Evolutionary conservation across 2,329 filamentous ascomycete genomes (phyloP), one percentile per base, ranked within the genome.

Genomic region (Penicillium fuscoglaucum): DNA sequence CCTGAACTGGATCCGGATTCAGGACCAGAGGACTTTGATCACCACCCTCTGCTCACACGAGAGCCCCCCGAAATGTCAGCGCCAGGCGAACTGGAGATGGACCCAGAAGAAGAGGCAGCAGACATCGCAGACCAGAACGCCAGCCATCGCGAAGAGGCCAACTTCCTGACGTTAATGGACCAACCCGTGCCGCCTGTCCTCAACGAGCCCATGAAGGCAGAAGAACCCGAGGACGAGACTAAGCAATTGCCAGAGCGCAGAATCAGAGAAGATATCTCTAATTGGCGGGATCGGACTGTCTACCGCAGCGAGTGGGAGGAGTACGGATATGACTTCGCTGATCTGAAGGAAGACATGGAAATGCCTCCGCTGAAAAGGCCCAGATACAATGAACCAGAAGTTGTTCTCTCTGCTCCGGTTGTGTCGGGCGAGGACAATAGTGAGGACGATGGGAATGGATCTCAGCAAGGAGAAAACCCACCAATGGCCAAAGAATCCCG

Each of bases 271-370:
- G 75, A 79, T 12, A 55, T 76, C 10, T 65, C 72, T n/a, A 71
- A 79, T 50, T 85, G 83, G 83, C 76, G 80, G 51, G 73, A 74
- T 28, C 73, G 70, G 50, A 72, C 76, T 1, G 66, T 80, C 2
- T 83, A 81, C 52, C 76, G 73, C 46, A 74, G 77, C 19, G 75
- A 79, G 33, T 85, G 83, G 83, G 82, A 85, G 64, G 70, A 71
- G n/a, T 74, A 72, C 55, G 72, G 72, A 1, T 61, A 66, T 37
- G 68, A 68, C 8, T 57, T 65, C 2, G 50, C 66, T 12, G 63
- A 73, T 21, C 46, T 74, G 6, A 64, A 72, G 17, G 67, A 72
- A 10, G 68, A 72, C 2, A 55, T 77, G 46, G 59, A 58, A 24
- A 62, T 66, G 44, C 71, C 72, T 57, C 67, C 65, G 29, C 67